Percentiles rank a stretch among this genome's conserved stretches.
phyloP scores from a whole-genome alignment of 768 basidiomycete species.

The Mycena sanguinolenta region DNA sequence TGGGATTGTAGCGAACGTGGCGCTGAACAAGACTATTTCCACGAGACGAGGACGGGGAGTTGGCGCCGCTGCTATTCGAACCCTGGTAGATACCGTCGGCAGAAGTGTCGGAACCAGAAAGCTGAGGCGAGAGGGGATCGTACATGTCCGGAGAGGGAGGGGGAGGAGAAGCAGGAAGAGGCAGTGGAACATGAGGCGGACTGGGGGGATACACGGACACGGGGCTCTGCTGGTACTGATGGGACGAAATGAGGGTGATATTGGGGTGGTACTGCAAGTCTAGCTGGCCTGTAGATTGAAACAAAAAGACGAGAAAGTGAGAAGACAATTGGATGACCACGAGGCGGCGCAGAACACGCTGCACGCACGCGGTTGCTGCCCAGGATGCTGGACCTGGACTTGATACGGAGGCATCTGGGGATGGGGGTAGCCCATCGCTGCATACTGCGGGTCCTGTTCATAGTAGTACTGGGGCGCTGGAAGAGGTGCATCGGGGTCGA shows the following conservation, averaged over 20 bases:
- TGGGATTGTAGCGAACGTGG: slow-evolving; percentile 81
- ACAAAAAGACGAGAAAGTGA: slow-evolving; percentile 53
- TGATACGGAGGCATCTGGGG: slow-evolving; percentile 73
- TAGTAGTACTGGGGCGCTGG: slow-evolving; percentile 63
- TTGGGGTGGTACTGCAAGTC: slow-evolving; percentile 72
- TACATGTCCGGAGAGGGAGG: slow-evolving; percentile 85
- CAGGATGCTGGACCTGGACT: slow-evolving; percentile 60
- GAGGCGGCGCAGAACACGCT: slow-evolving; percentile 52
- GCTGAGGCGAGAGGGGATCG: slow-evolving; percentile 86
- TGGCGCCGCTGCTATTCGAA: slow-evolving; percentile 82
- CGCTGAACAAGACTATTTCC: slow-evolving; percentile 84
- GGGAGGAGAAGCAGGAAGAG: slow-evolving; percentile 78
- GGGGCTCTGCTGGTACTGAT: slow-evolving; percentile 71
- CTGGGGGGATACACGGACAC: slow-evolving; percentile 76
- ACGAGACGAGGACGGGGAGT: slow-evolving; percentile 84
- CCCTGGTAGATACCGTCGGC: slow-evolving; percentile 85
- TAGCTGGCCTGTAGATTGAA: slow-evolving; percentile 66
- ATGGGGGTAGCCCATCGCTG: slow-evolving; percentile 53
- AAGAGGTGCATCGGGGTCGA: slow-evolving; percentile 58
- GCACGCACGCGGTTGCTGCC: slow-evolving; percentile 81
- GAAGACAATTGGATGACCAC: slow-evolving; percentile 77
- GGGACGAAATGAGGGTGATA: slow-evolving; percentile 75
- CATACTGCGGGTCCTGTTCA: slow-evolving; percentile 68
- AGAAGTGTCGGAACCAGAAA: slow-evolving; percentile 92
- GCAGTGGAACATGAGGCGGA: slow-evolving; percentile 79